Conservation (phyloP, 306 rosid species). For the Fragaria nilgerrensis region DNA sequence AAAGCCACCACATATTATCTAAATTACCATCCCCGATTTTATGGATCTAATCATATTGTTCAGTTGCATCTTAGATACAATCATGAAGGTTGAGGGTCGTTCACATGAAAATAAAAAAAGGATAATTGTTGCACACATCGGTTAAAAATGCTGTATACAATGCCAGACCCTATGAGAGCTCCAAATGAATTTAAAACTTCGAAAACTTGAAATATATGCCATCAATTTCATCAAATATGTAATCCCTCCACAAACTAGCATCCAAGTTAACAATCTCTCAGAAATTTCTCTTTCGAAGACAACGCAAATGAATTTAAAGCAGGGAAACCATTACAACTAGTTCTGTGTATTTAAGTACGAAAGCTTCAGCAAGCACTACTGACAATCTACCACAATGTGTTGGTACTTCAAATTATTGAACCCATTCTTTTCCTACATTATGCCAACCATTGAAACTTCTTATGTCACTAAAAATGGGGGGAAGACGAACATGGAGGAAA, state of each 20-base stretch:
- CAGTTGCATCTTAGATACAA: too few species aligned
- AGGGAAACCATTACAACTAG: conserved; percentile 42
- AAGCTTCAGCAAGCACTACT: conserved; percentile 42
- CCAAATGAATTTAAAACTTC: neutral
- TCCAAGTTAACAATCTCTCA: conserved; percentile 35
- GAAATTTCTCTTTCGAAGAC: conserved; percentile 43
- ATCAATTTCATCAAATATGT: conserved; percentile 18
- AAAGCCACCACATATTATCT: neutral
- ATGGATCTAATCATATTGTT: too few species aligned
- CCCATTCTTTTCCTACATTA: conserved; percentile 65
- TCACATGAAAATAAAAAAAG: too few species aligned
- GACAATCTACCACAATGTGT: conserved; percentile 51
- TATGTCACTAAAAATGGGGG: conserved; percentile 60
- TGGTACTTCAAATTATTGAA: conserved; percentile 67
- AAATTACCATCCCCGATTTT: neutral
- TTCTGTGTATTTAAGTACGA: conserved; percentile 40
- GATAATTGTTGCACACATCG: too few species aligned
- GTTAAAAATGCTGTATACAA: too few species aligned
- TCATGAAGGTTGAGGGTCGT: too few species aligned
- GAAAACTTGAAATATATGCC: neutral
- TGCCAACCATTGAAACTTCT: conserved; percentile 48
- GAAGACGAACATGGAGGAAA: conserved; percentile 48
- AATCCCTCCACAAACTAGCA: conserved; percentile 30
- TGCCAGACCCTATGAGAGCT: neutral
- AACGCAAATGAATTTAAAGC: conserved; percentile 33